Base-by-base conservation (phyloP, 2,329 filamentous ascomycete genomes). In the Drechslerella coelobrocha region DNA sequence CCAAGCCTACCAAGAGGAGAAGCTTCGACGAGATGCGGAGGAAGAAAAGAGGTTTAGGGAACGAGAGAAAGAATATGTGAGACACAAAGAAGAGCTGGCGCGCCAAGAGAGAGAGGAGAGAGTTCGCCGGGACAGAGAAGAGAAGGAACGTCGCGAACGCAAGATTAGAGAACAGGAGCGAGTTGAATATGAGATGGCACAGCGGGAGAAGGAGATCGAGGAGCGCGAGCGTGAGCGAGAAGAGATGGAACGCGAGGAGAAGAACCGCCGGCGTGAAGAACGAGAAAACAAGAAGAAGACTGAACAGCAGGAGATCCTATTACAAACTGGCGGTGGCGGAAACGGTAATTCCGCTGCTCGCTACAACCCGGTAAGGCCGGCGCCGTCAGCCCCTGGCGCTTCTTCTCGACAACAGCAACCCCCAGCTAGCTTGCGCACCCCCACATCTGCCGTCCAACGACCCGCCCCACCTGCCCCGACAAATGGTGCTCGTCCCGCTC, bases 331-430 rank as follows among this genome's bases (percentile, higher is more conserved):
- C 63, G 88, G 88, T 29, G 89, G 86, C 72, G 83, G 85, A 39
- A 82, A 83, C 72, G 81, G 82, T 47, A 82, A 82, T n/a, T 76
- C 80, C 3, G 68, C 78, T 50, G 85, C 88, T 75, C 86, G 91
- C 72, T 97, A 92, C 80, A 96, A 96, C 78, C 92, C 93, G 2
- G 88, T 87, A 57, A 85, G 93, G 76, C 89, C 90, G 39, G 89
- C 93, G 52, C 93, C 92, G n/a, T 85, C 89, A 2, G 89, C 90
- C 2, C 91, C 91, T 53, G 79, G 80, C 45, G 73, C 75, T 74
- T 73, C 81, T 75, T 72, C 82, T 1, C 76, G 78, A 39, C 82
- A 83, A 65, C 85, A 85, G 73, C 84, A 87, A 81, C 77, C 84
- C 82, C 74, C 81, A 76, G 80, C 79, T 65, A 80, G 80, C 27